Conservation (phyloP, 805 yeast species). For the Starmera quercuum region DNA sequence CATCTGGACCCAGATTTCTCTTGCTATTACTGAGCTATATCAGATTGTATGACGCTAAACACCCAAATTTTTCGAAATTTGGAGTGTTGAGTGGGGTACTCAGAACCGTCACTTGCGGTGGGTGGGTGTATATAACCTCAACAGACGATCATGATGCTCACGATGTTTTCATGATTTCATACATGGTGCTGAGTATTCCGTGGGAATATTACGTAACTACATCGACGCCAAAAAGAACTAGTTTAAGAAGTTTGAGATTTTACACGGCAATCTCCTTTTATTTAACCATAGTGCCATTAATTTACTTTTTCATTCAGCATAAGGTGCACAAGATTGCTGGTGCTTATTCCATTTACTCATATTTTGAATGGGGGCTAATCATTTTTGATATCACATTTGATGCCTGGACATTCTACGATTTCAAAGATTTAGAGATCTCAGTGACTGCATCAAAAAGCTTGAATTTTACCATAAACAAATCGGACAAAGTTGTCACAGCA, state of each 20-base stretch:
- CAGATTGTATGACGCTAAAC: constrained; percentile 29
- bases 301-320: constrained; percentile 88
- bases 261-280: constrained; percentile 58
- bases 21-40: constrained; percentile 47
- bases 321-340: constrained; percentile 83
- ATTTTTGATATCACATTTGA: constrained; percentile 81
- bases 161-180: constrained; percentile 90
- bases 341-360: constrained; percentile 93
- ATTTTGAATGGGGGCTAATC: constrained; percentile 89
- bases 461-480: constrained; percentile 13
- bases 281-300: constrained; percentile 66
- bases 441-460: constrained; percentile 11
- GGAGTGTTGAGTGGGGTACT: constrained; percentile 59
- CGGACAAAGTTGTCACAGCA: neutral
- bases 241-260: constrained; percentile 44
- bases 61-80: constrained; percentile 26
- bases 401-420: constrained; percentile 68
- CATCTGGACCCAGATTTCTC: constrained; percentile 87
- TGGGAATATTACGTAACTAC: constrained; percentile 70
- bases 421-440: constrained; percentile 47
- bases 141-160: constrained; percentile 97
- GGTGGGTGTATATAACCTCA: constrained; percentile 96
- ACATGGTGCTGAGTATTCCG: constrained; percentile 83
- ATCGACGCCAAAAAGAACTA: constrained; percentile 39
- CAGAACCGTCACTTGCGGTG: constrained; percentile 96